A percentile compares a stretch with the other conserved stretches of the same genome.
phyloP scores from a whole-genome alignment of 2,329 filamentous ascomycete genomes.

The Venturia oleaginea region DNA sequence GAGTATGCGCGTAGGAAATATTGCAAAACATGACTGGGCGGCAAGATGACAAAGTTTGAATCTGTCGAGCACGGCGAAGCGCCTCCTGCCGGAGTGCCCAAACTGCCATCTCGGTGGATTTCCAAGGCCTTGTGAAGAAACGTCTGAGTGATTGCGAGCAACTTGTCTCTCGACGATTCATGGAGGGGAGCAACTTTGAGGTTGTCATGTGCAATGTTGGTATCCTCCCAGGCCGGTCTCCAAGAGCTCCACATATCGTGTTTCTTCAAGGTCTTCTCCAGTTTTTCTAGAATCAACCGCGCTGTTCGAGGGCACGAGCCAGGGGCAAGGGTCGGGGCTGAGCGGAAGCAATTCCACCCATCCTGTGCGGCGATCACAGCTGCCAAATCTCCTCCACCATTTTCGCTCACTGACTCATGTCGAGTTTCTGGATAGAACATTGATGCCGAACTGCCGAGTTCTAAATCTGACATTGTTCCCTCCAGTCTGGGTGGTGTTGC shows the following conservation, averaged over 20 bases:
- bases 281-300: constrained; percentile 40
- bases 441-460: constrained; percentile 34
- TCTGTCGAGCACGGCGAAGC: constrained; percentile 40
- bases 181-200: constrained; percentile 41
- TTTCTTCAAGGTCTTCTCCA: constrained; percentile 43
- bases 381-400: constrained; percentile 13
- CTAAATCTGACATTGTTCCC: constrained; percentile 37
- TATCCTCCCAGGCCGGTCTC: constrained; percentile 41
- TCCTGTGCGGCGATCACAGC: constrained; percentile 32
- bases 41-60: constrained; percentile 57
- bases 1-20: constrained; percentile 59
- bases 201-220: constrained; percentile 37
- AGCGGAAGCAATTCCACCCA: constrained; percentile 44
- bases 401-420: constrained; percentile 29
- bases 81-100: constrained; percentile 31
- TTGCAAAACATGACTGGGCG: constrained; percentile 56
- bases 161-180: constrained; percentile 54
- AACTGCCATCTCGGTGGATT: constrained; percentile 49
- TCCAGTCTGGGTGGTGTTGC: constrained; percentile 39
- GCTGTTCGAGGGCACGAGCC: constrained; percentile 43
- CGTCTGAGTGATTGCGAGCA: constrained; percentile 62
- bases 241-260: constrained; percentile 44
- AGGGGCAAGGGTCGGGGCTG: constrained; percentile 40
- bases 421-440: constrained; percentile 32
- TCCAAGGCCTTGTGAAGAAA: constrained; percentile 63